Conservation (phyloP, 2,329 filamentous ascomycete species). For the Metarhizium rileyi region DNA sequence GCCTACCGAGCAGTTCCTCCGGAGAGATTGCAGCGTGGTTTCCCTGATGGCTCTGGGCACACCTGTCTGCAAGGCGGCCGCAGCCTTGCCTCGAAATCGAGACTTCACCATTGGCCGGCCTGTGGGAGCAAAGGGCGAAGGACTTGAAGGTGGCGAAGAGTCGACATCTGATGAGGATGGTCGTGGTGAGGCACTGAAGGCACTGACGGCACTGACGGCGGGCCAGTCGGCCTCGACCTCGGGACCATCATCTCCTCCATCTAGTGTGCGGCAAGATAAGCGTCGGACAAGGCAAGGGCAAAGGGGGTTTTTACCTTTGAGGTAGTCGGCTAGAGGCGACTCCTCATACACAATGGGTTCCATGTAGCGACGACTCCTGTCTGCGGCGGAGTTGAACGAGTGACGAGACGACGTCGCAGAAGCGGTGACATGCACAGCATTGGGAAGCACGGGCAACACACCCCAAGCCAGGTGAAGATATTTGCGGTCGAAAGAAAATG, state of each 20-base stretch:
- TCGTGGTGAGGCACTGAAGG: constrained; percentile 26
- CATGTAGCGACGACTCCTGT: constrained; percentile 36
- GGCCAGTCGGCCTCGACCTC: constrained; percentile 38
- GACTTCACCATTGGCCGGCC: constrained; percentile 44
- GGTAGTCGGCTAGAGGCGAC: constrained; percentile 79
- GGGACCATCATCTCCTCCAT: constrained; percentile 41
- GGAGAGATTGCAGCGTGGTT: constrained; percentile 33
- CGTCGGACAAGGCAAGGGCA: constrained; percentile 6
- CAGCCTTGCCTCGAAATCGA: constrained; percentile 40
- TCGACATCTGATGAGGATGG: constrained; percentile 16
- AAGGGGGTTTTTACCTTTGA: constrained; percentile 55
- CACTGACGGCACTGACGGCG: constrained; percentile 29
- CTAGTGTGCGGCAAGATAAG: constrained; percentile 14
- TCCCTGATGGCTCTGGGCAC: constrained; percentile 18
- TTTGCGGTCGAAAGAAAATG: not conserved
- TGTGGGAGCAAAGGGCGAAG: constrained; percentile 44
- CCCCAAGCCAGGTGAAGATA: not conserved
- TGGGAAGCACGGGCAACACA: constrained; percentile 12
- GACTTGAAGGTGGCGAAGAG: constrained; percentile 37
- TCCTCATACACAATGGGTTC: constrained; percentile 81
- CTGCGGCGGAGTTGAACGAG: not conserved
- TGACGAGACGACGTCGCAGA: constrained; percentile 15
- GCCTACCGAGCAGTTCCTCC: constrained; percentile 44
- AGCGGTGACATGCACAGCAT: constrained; percentile 19
- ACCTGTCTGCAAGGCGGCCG: constrained; percentile 33